Evolutionary conservation across 2,329 filamentous ascomycete species (phyloP), one percentile per base, ranked within the genome.

Genomic region (Penicillium palitans): DNA sequence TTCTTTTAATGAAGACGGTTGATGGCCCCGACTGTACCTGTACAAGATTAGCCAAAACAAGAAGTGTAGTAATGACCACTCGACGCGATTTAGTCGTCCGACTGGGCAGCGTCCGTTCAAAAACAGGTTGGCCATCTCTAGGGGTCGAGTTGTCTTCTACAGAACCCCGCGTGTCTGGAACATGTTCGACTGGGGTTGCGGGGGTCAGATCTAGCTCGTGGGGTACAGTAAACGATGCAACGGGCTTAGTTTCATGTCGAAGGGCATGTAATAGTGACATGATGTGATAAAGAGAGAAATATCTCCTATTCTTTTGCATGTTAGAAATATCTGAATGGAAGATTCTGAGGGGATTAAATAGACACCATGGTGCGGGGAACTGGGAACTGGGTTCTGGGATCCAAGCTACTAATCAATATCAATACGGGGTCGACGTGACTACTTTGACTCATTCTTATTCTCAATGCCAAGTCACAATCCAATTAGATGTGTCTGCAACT

Each of bases 21-120:
- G 17, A 29, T 3, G 1, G 1, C 10, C 12, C 1, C 4, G 2
- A 19, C n/a, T 13, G 8, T 63, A 70, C 68, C 66, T 70, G 68
- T 7, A 68, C 61, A n/a, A 70, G 59, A 46, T 70, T 70, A 17
- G 67, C 60, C 19, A 68, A 50, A 21, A 70, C 47, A 12, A 68
- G 64, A 40, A 70, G 35, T 17, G 44, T 54, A 21, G 66, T 68
- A 31, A 69, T 61, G 2, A 57, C 55, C 19, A 66, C 21, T 31
- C 58, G 60, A 27, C 66, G 67, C 2, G 61, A 46, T 41, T 58
- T 59, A 4, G 56, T 68, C 12, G 57, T 61, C 10, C 55, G 60
- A 19, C 55, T 55, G n/a, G 60, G 51, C 4, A 58, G 54, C 6
- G 61, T 59, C 33, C 49, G 59, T 27, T 68, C 63, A 44, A 68